Conservation (phyloP, 2,329 filamentous ascomycete genomes). For the Zalaria sp. region DNA sequence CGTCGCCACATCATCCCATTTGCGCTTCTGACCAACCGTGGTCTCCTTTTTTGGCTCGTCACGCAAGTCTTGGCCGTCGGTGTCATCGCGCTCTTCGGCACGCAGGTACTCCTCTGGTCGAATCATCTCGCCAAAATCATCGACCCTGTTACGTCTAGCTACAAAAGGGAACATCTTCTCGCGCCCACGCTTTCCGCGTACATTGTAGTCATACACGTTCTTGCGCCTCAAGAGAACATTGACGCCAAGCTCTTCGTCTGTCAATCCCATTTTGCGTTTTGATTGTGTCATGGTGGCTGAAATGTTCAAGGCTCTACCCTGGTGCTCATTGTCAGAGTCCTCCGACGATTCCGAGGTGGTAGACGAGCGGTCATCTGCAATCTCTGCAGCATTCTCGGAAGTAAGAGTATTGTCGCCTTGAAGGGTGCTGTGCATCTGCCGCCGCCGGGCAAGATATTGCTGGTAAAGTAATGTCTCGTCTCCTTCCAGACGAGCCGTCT, state of each 20-base stretch:
- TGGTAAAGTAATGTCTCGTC: slow-evolving; percentile 74
- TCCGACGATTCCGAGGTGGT: slow-evolving; percentile 78
- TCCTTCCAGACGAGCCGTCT: slow-evolving; percentile 48
- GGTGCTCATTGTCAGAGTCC: slow-evolving; percentile 77
- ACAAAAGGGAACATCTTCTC: slow-evolving; percentile 88
- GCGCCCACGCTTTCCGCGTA: slow-evolving; percentile 77
- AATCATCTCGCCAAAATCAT: slow-evolving; percentile 91
- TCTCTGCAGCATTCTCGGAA: slow-evolving; percentile 50
- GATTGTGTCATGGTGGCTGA: slow-evolving; percentile 74
- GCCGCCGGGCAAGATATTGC: slow-evolving; percentile 79
- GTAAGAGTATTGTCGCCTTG: slow-evolving; percentile 54
- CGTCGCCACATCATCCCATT: slow-evolving; percentile 62
- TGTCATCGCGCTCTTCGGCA: slow-evolving; percentile 76
- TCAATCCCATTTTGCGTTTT: slow-evolving; percentile 73
- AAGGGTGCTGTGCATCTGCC: slow-evolving; percentile 71
- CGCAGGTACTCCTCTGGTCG: slow-evolving; percentile 85
- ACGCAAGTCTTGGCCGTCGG: slow-evolving; percentile 49
- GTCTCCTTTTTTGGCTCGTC: slow-evolving; percentile 33
- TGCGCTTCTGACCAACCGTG: slow-evolving; percentile 74
- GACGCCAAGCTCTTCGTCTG: slow-evolving; percentile 80
- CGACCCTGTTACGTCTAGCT: slow-evolving; percentile 61
- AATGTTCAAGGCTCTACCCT: slow-evolving; percentile 81
- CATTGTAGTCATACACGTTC: slow-evolving; percentile 85
- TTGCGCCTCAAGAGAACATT: slow-evolving; percentile 82
- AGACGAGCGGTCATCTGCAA: slow-evolving; percentile 53